Percentiles rank a stretch among this genome's conserved stretches.
These are phyloP conservation scores for Hericium coralloides DNA, from an alignment of 768 basidiomycete genomes.

Conservation along the genomic window DNA sequence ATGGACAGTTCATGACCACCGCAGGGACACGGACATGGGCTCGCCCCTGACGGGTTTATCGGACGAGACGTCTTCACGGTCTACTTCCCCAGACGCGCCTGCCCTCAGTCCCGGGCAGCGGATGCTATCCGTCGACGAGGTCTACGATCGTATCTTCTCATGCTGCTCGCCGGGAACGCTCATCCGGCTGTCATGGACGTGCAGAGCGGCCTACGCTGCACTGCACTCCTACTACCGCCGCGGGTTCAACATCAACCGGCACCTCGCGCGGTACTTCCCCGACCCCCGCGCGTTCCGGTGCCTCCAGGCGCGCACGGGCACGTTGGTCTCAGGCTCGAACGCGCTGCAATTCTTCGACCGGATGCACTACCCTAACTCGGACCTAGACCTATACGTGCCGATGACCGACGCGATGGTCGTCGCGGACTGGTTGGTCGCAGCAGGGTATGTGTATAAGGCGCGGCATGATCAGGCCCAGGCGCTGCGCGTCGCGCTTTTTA, in stretches of 20 bases:
- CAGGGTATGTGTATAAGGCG: not conserved
- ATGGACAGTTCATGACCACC: too few relatives aligned
- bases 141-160: not conserved
- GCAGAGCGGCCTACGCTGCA: not conserved
- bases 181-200: not conserved
- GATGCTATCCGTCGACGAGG: not conserved
- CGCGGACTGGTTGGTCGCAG: not conserved
- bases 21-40: too few relatives aligned
- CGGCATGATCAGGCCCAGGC: not conserved
- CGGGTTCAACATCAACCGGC: conserved; percentile 27
- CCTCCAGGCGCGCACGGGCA: conserved; percentile 34
- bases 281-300: conserved; percentile 30
- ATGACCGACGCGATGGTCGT: not conserved
- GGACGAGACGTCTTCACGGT: too few relatives aligned
- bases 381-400: conserved; percentile 34
- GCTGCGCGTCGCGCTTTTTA: not conserved
- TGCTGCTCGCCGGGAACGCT: not conserved
- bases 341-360: conserved; percentile 46
- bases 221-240: conserved; percentile 17
- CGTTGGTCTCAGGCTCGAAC: conserved; percentile 43
- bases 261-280: conserved; percentile 28
- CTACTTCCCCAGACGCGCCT: not conserved
- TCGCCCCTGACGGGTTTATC: too few relatives aligned
- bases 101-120: not conserved
- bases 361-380: conserved; percentile 32